These are phyloP conservation scores for Fonsecaea nubica DNA, from an alignment of 2,329 filamentous ascomycete genomes.

Conservation along the genomic window DNA sequence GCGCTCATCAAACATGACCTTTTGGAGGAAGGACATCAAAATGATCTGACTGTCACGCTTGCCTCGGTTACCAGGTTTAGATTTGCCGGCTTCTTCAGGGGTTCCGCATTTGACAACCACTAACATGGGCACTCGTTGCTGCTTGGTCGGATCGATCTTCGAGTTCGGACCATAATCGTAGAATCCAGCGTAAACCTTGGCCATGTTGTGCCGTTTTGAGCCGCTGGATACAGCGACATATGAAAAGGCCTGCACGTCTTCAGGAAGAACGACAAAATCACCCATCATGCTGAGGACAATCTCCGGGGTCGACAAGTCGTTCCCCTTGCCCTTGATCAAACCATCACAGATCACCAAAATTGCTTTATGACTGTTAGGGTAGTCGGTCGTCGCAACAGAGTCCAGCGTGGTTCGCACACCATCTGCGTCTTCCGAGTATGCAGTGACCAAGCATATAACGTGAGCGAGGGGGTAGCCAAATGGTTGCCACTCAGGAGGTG, in stretches of 20 bases:
- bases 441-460: slow-evolving; percentile 90
- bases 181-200: slow-evolving; percentile 96
- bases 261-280: slow-evolving; percentile 77
- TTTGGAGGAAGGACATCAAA: slow-evolving; percentile 98
- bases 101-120: slow-evolving; percentile 95
- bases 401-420: slow-evolving; percentile 93
- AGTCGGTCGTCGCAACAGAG: slow-evolving; percentile 96
- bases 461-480: slow-evolving; percentile 95
- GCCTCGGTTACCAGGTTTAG: slow-evolving; percentile 95
- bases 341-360: slow-evolving; percentile 97
- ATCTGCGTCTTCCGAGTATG: slow-evolving; percentile 93
- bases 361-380: slow-evolving; percentile 98
- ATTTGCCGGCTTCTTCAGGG: slow-evolving; percentile 77
- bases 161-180: slow-evolving; percentile 92
- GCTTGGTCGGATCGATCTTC: slow-evolving; percentile 79
- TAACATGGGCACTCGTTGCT: slow-evolving; percentile 98
- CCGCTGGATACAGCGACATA: slow-evolving; percentile 97
- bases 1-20: slow-evolving; percentile 99
- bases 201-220: slow-evolving; percentile 99
- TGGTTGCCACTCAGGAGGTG: slow-evolving; percentile 94
- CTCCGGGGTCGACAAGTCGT: slow-evolving; percentile 84
- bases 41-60: slow-evolving; percentile 99
- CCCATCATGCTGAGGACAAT: slow-evolving; percentile 93
- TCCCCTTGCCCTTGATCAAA: slow-evolving; percentile 94
- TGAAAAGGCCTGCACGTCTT: slow-evolving; percentile 87